A percentile compares a stretch with the other conserved stretches of the same genome.
Conservation (phyloP, 257 asterid genomes). For the Plantago ovata region DNA sequence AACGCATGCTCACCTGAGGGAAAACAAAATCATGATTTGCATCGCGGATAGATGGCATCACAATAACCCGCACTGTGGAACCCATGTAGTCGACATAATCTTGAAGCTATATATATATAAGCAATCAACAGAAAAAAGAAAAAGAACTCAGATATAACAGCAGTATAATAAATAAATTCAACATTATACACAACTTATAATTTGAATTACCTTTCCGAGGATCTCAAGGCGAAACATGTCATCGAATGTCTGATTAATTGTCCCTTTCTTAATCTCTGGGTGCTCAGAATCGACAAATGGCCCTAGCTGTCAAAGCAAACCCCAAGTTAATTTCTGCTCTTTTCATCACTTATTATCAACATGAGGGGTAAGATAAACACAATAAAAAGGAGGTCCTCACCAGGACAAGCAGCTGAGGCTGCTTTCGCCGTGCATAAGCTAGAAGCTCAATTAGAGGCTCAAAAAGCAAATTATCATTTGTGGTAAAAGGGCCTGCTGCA, state of each 20-base stretch:
- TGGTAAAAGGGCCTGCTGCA: slow-evolving; percentile 96
- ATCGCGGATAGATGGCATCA: slow-evolving; percentile 89
- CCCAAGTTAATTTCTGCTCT: slow-evolving; percentile 22
- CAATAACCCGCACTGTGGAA: slow-evolving; percentile 67
- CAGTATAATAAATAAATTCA: slow-evolving; percentile 12
- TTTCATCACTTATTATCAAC: slow-evolving; percentile 12
- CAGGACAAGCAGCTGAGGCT: slow-evolving; percentile 88
- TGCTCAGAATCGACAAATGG: slow-evolving; percentile 95
- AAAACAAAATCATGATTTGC: slow-evolving; percentile 90
- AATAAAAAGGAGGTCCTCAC: slow-evolving; percentile 33
- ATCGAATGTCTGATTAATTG: slow-evolving; percentile 57
- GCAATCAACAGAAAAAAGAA: slow-evolving; percentile 16
- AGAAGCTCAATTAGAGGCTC: slow-evolving; percentile 88
- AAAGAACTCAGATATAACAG: slow-evolving; percentile 14
- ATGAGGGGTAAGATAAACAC: slow-evolving; percentile 12
- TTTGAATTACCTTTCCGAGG: slow-evolving; percentile 70
- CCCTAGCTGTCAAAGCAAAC: slow-evolving; percentile 63
- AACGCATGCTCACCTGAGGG: slow-evolving; percentile 66
- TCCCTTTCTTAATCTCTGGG: slow-evolving; percentile 73
- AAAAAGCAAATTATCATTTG: slow-evolving; percentile 75
- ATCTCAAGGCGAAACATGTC: slow-evolving; percentile 69
- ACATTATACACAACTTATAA: slow-evolving; percentile 12
- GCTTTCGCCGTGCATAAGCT: slow-evolving; percentile 81
- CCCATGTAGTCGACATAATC: slow-evolving; percentile 97
- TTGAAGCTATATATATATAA: slow-evolving; percentile 67